A percentile compares a stretch with the other conserved stretches of the same genome.
phyloP scores from a whole-genome alignment of 2,329 filamentous ascomycete species.

The Verticillium tricorpus region DNA sequence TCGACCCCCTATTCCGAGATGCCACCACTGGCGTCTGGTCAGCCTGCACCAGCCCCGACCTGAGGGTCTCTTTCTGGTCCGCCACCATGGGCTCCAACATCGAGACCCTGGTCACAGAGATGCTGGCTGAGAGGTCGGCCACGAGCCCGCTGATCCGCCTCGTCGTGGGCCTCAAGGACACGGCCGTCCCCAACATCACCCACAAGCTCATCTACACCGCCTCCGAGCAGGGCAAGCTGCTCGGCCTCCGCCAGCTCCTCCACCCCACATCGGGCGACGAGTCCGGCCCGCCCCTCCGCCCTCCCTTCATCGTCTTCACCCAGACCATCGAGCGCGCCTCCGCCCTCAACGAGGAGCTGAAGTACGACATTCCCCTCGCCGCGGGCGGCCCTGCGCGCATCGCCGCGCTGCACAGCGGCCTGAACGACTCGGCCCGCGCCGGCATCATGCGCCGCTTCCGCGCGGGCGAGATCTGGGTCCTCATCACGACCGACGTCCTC shows the following conservation, averaged over 20 bases:
- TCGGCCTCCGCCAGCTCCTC: constrained; percentile 83
- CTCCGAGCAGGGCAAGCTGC: constrained; percentile 88
- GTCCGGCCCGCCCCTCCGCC: constrained; percentile 61
- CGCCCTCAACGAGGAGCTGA: constrained; percentile 82
- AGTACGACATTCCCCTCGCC: constrained; percentile 88
- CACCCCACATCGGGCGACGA: constrained; percentile 61
- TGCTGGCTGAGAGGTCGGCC: constrained; percentile 48
- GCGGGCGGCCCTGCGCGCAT: constrained; percentile 82
- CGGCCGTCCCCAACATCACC: constrained; percentile 84
- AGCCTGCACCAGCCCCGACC: constrained; percentile 63
- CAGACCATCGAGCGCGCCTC: constrained; percentile 91
- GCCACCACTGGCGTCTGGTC: constrained; percentile 85
- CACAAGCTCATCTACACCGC: constrained; percentile 89
- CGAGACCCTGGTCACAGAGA: constrained; percentile 70
- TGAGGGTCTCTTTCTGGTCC: constrained; percentile 84
- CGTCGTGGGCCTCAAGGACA: constrained; percentile 95
- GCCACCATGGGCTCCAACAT: constrained; percentile 95
- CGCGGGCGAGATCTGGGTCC: constrained; percentile 87
- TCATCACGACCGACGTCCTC: constrained; percentile 93
- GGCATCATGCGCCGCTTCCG: constrained; percentile 86
- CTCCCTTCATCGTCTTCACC: constrained; percentile 92
- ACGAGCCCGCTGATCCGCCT: constrained; percentile 64
- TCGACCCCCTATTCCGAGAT: constrained; percentile 85
- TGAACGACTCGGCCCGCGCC: constrained; percentile 71
- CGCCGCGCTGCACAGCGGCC: constrained; percentile 83